Percentiles rank a stretch among this genome's conserved stretches.
Conservation (phyloP, 208 protist species). For the Crithidia brevicula region DNA sequence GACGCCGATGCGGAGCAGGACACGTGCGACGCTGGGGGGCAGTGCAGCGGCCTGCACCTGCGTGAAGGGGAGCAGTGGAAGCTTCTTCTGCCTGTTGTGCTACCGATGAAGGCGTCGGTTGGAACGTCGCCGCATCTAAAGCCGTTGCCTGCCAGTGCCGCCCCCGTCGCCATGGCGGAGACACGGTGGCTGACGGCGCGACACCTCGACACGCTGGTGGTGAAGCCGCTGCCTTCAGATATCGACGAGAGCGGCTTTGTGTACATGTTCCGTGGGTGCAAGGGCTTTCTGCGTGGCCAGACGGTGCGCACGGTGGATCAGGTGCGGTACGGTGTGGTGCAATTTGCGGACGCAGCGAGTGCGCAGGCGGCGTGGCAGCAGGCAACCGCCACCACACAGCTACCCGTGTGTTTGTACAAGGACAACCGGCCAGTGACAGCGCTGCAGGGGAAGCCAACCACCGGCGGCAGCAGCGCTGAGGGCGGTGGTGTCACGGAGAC, state of each 20-base stretch:
- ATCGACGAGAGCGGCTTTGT: conserved; percentile 33
- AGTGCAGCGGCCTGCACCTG: conserved; percentile 23
- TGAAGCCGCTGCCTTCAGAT: conserved; percentile 22
- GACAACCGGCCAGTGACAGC: background rate
- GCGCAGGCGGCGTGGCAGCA: conserved; percentile 25
- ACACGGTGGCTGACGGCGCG: conserved; percentile 21
- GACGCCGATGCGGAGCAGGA: conserved; percentile 8
- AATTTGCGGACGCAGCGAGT: conserved; percentile 17
- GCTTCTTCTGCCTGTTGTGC: conserved; percentile 31
- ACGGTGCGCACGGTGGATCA: conserved; percentile 29
- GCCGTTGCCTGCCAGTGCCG: background rate
- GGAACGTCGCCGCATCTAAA: background rate
- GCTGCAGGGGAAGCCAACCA: background rate
- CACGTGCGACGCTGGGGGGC: conserved; percentile 23
- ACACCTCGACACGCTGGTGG: conserved; percentile 17
- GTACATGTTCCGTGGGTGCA: conserved; percentile 37
- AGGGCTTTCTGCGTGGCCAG: conserved; percentile 32
- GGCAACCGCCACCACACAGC: conserved; percentile 6
- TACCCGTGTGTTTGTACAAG: conserved; percentile 17
- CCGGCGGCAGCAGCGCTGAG: too few relatives aligned
- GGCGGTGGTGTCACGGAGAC: too few relatives aligned
- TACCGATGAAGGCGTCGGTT: conserved; percentile 1
- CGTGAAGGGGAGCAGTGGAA: conserved; percentile 33
- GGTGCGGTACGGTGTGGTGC: conserved; percentile 34
- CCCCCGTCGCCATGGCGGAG: conserved; percentile 1